Conservation (phyloP, 441 rosid species). For the Syzygium malaccense region DNA sequence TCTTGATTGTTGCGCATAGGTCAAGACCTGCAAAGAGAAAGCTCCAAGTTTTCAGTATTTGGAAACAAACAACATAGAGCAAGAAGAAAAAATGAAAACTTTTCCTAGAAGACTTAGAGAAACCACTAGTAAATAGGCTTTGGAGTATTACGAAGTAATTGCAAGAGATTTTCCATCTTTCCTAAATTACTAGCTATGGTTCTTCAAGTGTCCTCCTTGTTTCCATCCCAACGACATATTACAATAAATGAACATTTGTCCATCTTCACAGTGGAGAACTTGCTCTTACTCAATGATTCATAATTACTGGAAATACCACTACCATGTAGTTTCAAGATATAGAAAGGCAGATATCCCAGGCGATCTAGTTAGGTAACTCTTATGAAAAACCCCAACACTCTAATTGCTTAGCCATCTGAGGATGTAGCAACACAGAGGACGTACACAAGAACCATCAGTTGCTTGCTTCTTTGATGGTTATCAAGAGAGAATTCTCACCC, state of each 20-base stretch:
- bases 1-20: conserved; percentile 94
- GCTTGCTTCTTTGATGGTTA: background rate
- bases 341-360: background rate
- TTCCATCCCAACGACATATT: background rate
- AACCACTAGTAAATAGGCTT: background rate
- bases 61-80: background rate
- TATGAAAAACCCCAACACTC: background rate
- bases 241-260: background rate
- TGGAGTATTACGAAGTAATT: background rate
- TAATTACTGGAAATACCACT: background rate
- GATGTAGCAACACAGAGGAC: background rate
- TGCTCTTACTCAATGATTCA: background rate
- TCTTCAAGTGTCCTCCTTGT: background rate
- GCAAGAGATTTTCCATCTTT: background rate
- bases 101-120: background rate
- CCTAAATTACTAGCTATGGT: background rate
- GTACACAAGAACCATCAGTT: background rate
- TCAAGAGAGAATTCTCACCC: background rate
- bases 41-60: background rate
- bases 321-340: background rate
- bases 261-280: background rate
- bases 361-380: background rate
- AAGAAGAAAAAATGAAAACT: background rate
- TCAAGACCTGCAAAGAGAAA: conserved; percentile 61
- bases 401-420: background rate